phyloP scores from a whole-genome alignment of 2,329 filamentous ascomycete species.

The Tolypocladium tundrense region DNA sequence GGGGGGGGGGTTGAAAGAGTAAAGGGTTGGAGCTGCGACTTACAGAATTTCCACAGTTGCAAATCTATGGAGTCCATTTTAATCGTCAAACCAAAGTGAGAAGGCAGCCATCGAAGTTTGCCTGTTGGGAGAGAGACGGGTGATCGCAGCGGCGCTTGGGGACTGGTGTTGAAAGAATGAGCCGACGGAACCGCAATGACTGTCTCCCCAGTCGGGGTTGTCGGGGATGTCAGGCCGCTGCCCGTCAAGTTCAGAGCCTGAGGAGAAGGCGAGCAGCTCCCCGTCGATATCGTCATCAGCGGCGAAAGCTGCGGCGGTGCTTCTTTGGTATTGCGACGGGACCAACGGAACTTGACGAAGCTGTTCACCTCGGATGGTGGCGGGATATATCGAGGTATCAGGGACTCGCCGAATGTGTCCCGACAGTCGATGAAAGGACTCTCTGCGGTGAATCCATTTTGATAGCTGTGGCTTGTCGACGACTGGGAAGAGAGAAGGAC shows the following conservation, averaged over 20 bases:
- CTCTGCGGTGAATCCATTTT: not conserved
- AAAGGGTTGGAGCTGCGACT: not conserved
- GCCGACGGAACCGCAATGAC: not conserved
- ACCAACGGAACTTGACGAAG: not conserved
- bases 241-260: not conserved
- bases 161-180: not conserved
- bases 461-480: not conserved
- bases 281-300: not conserved
- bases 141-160: not conserved
- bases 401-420: not conserved
- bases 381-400: not conserved
- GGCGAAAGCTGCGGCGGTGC: not conserved
- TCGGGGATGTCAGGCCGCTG: not conserved
- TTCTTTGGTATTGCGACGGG: not conserved
- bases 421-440: not conserved
- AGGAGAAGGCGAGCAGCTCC: not conserved
- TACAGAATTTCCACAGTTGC: not conserved
- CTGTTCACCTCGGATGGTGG: not conserved
- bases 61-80: not conserved
- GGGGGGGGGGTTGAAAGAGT: not conserved
- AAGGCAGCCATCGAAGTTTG: not conserved
- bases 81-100: not conserved
- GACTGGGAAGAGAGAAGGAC: not conserved
- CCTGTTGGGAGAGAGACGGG: not conserved
- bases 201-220: not conserved